A percentile compares a stretch with the other conserved stretches of the same genome.
phyloP scores from a whole-genome alignment of 1,284 basidiomycete species.

The Baeospora myosura region DNA sequence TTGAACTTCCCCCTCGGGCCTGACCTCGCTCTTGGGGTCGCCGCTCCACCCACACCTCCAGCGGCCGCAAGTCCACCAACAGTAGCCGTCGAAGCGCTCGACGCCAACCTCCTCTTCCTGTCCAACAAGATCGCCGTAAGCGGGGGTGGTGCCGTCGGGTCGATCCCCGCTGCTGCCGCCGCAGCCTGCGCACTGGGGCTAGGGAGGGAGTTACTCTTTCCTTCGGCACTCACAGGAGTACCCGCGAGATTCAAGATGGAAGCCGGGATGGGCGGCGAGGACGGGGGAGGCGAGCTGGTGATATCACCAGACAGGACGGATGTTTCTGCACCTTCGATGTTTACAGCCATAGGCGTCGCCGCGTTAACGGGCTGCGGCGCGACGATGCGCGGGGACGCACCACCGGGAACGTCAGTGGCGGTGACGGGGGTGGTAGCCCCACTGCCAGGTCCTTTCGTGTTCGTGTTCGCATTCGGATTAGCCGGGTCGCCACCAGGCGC shows the following conservation, averaged over 20 bases:
- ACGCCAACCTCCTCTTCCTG: constrained; percentile 11
- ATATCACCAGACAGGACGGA: neutral
- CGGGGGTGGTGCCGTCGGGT: constrained; percentile 11
- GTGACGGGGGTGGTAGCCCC: neutral
- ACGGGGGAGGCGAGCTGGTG: neutral
- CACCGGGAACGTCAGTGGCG: neutral
- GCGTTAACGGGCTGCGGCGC: neutral
- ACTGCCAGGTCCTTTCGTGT: constrained; percentile 1
- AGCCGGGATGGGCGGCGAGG: neutral
- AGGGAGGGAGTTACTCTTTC: neutral
- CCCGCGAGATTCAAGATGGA: neutral
- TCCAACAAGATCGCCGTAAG: constrained; percentile 13
- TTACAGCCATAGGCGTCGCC: neutral
- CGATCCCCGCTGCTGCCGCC: no score
- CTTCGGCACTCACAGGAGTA: neutral
- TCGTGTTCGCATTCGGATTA: neutral
- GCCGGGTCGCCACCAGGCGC: neutral
- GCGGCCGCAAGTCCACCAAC: neutral
- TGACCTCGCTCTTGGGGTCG: neutral
- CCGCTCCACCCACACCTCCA: neutral
- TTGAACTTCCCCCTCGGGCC: constrained; percentile 10
- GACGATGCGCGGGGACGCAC: neutral
- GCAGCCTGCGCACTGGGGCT: neutral
- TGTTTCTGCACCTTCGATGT: neutral
- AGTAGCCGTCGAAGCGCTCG: no score